A percentile compares a stretch with the other conserved stretches of the same genome.
Conservation (phyloP, 208 protist species). For the Crithidia brevicula region DNA sequence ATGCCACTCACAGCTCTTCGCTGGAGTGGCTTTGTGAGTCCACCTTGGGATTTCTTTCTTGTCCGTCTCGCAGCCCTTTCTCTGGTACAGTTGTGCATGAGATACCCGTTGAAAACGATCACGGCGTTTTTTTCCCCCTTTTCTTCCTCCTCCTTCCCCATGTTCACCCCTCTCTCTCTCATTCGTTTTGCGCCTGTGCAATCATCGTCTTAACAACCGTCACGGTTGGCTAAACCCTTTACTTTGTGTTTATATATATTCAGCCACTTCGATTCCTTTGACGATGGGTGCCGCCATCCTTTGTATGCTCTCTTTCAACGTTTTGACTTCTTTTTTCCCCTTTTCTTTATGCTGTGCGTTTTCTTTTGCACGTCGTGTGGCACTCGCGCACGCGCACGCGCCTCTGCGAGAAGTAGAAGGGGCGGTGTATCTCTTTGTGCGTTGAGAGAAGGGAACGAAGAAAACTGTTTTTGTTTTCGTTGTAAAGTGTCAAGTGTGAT, state of each 20-base stretch:
- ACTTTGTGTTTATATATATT: neutral
- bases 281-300: too few species aligned
- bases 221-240: constrained; percentile 6
- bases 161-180: too few species aligned
- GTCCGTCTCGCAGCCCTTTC: too few species aligned
- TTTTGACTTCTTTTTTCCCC: constrained; percentile 1
- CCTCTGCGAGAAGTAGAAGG: too few species aligned
- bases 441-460: neutral
- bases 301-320: constrained; percentile 15
- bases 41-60: neutral
- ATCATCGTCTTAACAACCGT: constrained; percentile 18
- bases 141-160: neutral
- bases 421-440: too few species aligned
- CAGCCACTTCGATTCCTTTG: neutral
- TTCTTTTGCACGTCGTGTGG: too few species aligned
- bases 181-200: constrained; percentile 1
- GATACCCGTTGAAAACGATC: too few species aligned
- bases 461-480: constrained; percentile 2
- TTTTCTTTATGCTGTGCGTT: neutral
- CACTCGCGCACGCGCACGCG: too few species aligned
- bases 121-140: neutral
- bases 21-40: neutral
- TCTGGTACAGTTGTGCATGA: too few species aligned
- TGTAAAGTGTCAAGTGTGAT: constrained; percentile 10
- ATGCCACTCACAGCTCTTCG: too few species aligned